Evolutionary conservation across 805 yeast genomes (phyloP), one percentile per base, ranked within the genome.

Genomic region (Wickerhamiella azyma): DNA sequence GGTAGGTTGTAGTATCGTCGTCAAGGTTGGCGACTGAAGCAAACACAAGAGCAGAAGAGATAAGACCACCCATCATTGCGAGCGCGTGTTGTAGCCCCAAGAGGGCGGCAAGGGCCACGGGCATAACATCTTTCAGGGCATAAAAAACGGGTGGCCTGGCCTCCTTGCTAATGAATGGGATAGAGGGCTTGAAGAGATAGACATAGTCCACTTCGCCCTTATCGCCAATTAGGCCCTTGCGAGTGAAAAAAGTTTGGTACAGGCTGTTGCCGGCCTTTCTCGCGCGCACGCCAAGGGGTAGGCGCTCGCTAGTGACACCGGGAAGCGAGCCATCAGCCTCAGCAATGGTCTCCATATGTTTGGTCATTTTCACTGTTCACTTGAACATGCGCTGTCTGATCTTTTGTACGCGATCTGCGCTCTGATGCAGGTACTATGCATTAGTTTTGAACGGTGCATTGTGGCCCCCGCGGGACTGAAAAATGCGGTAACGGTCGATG

Each of bases 61-160:
- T 80, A 42, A 86, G 75, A 56, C 96, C 96, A 13, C 95, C 96
- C 65, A 86, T 66, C 95, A 86, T 85, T 18, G 96, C 77, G 52
- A 86, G 62, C 1, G 94, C 66, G 59, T 86, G 96, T 66, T 86
- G 95, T 51, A 86, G 70, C n/a, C 96, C 96, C 32, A 86, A 70
- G 8, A 85, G 48, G 48, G 81, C 61, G 1, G 94, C 94, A 46
- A 86, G 67, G 7, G 81, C 53, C 11, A 85, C 53, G 0, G 96
- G 96, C 76, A 86, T 78, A 1, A 78, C 83, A 38, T 79, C 75
- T 59, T 85, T 68, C 43, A 86, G 64, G 5, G 89, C 85, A 55
- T 85, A 86, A 64, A 86, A 86, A 4, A 46, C 49, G 1, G 57
- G 57, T 0, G 94, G 94, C 56, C 80, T 85, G 1, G 75, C 65